Percentiles rank a stretch among this genome's conserved stretches.
Evolutionary conservation across 352 stramenopile species (phyloP).

Genomic region (Plasmopara muralis): DNA sequence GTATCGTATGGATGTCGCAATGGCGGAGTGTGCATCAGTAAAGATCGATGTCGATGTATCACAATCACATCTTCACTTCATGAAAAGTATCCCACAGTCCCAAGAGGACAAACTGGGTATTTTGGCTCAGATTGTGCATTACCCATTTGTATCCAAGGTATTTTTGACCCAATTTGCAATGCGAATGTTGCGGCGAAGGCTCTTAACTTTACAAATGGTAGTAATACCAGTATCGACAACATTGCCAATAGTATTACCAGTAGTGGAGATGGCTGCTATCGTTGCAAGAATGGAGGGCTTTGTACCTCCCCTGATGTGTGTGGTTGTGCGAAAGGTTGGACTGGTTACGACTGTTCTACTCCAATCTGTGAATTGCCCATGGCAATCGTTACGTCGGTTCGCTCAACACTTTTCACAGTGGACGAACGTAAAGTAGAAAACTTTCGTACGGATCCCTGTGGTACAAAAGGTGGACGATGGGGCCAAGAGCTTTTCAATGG

Average conservation of each 20-base stretch:
- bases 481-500: conserved; percentile 69
- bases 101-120: conserved; percentile 87
- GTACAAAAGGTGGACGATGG: conserved; percentile 65
- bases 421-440: conserved; percentile 87
- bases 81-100: conserved; percentile 59
- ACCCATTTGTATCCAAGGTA: conserved; percentile 92
- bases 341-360: conserved; percentile 90
- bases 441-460: conserved; percentile 94
- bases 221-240: conserved; percentile 22
- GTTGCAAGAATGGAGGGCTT: conserved; percentile 90
- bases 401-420: conserved; percentile 89
- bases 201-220: conserved; percentile 18
- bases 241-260: conserved; percentile 25
- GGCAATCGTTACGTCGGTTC: conserved; percentile 45
- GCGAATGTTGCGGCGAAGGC: conserved; percentile 34
- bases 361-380: conserved; percentile 82
- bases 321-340: conserved; percentile 89
- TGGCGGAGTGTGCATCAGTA: conserved; percentile 87
- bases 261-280: conserved; percentile 87
- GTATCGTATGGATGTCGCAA: conserved; percentile 86
- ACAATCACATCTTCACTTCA: conserved; percentile 81
- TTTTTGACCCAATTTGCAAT: conserved; percentile 90
- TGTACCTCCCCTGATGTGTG: conserved; percentile 90
- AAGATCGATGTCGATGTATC: conserved; percentile 91
- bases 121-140: conserved; percentile 91